Base-by-base conservation (phyloP, 805 yeast genomes). In the Candida sithepensis region DNA sequence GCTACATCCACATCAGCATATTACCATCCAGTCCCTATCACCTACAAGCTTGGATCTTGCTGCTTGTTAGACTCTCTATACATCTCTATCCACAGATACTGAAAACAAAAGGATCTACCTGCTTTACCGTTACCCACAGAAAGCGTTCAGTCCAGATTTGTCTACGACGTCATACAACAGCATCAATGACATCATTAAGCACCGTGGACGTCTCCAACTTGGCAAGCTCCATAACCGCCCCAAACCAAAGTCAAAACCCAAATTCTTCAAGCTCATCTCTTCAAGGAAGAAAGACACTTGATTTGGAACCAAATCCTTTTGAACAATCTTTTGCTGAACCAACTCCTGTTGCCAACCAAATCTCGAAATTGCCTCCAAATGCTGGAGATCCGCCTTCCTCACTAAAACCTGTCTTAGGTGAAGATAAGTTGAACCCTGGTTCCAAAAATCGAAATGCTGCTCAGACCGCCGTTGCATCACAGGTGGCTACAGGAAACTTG, bases 231-330 rank as follows among this genome's bases (percentile, higher is more conserved):
- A 7, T 19, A 12, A 16, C 16, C 14, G 18, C 34, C 13, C 30
- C 20, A 19, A 23, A 22, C 19, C 10, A 18, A 5, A 14, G n/a
- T 22, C 7, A 19, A 26, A 13, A 46, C 4, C 14, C 45, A 19
- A 34, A 42, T 18, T 34, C 49, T 16, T 21, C 40, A 21, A 39
- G 34, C 34, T 13, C 32, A 46, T 42, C 41, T 46, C 48, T 10
- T 45, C 49, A 24, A 42, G 44, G 32, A 30, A 43, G 43, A 33
- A 57, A 57, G 51, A 57, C 64, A 2, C 49, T 66, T 19, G 71
- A 65, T 46, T 45, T 90, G 49, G 99, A 94, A 65, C 96, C 94
- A 9, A 92, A 92, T 60, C 97, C 97, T 4, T 92, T 92, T 63
- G 99, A 92, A 66, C 87, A 85, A 65, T 87, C 96, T 43, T 92